phyloP scores from a whole-genome alignment of 2,329 filamentous ascomycete genomes.

The Aspergillus hiratsukae region DNA sequence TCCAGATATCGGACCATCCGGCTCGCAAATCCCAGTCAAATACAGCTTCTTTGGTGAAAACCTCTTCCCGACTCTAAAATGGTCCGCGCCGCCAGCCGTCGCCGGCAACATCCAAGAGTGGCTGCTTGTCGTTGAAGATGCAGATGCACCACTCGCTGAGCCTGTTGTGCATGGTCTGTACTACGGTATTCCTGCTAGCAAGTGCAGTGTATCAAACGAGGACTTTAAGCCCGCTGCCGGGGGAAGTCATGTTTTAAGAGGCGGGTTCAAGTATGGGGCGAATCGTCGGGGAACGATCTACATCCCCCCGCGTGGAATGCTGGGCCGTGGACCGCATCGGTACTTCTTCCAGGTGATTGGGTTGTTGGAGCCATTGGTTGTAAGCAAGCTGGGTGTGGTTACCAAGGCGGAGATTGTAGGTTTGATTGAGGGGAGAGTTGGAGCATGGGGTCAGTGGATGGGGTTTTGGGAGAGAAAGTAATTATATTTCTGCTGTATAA shows the following conservation, averaged over 20 bases:
- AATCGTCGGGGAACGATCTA: conserved; percentile 42
- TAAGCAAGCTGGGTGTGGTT: conserved; percentile 34
- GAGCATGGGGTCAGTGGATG: conserved; percentile 49
- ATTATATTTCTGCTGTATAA: too few relatives aligned
- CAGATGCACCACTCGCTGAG: conserved; percentile 44
- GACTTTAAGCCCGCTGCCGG: conserved; percentile 37
- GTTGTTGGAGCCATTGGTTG: conserved; percentile 42
- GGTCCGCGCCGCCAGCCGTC: conserved; percentile 26
- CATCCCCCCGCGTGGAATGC: conserved; percentile 43
- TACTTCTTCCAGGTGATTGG: conserved; percentile 53
- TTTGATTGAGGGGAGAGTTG: conserved; percentile 45
- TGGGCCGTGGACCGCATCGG: conserved; percentile 50
- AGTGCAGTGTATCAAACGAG: conserved; percentile 27
- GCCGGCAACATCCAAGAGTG: conserved; percentile 40
- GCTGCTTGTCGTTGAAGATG: conserved; percentile 47
- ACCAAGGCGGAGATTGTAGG: conserved; percentile 42
- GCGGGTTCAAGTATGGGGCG: conserved; percentile 47
- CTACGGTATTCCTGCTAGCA: conserved; percentile 35
- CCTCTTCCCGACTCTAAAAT: conserved; percentile 40
- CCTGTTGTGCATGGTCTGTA: conserved; percentile 46
- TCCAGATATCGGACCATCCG: too few relatives aligned
- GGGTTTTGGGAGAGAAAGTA: conserved; percentile 42
- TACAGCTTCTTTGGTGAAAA: too few relatives aligned
- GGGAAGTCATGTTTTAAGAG: conserved; percentile 18
- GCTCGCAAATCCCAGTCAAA: too few relatives aligned